Percentiles rank a stretch among this genome's conserved stretches.
These are phyloP conservation scores for barley (Hordeum vulgare) DNA, from an alignment of 176 grass and related monocot species.

Conservation along the genomic window DNA sequence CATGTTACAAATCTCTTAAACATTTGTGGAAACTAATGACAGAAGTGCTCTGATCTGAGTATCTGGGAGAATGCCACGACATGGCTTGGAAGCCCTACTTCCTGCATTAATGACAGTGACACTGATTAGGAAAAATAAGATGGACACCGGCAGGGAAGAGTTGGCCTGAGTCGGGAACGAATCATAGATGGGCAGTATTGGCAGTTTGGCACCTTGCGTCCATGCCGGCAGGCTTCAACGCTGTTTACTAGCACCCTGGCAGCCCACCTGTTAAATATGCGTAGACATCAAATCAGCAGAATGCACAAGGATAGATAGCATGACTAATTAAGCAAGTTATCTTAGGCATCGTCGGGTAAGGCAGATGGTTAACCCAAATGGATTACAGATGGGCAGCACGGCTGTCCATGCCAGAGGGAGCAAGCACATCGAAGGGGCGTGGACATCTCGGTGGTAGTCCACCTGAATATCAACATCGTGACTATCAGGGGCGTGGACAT, in stretches of 20 bases:
- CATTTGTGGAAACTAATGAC: not conserved
- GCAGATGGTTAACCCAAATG: not conserved
- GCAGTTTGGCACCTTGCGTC: conserved; percentile 93
- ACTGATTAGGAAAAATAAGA: not conserved
- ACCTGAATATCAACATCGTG: no score
- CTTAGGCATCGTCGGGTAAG: not conserved
- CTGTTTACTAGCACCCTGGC: conserved; percentile 88
- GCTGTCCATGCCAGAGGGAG: conserved; percentile 16
- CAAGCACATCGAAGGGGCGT: conserved; percentile 4
- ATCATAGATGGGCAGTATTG: not conserved
- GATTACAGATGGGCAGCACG: not conserved
- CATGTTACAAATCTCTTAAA: not conserved
- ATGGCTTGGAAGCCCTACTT: conserved; percentile 95
- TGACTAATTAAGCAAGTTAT: not conserved
- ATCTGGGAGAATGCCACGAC: conserved; percentile 83
- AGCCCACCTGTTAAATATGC: conserved; percentile 57
- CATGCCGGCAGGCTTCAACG: conserved; percentile 61
- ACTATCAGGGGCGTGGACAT: no score
- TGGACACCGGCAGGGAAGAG: not conserved
- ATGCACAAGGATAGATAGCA: not conserved
- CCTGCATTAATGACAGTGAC: conserved; percentile 30
- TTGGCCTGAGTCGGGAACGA: not conserved
- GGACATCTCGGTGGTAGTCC: no score
- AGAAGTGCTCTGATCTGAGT: not conserved
- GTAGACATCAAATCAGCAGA: not conserved